Conservation (phyloP, 2,329 filamentous ascomycete genomes). For the Thielaviopsis musarum region DNA sequence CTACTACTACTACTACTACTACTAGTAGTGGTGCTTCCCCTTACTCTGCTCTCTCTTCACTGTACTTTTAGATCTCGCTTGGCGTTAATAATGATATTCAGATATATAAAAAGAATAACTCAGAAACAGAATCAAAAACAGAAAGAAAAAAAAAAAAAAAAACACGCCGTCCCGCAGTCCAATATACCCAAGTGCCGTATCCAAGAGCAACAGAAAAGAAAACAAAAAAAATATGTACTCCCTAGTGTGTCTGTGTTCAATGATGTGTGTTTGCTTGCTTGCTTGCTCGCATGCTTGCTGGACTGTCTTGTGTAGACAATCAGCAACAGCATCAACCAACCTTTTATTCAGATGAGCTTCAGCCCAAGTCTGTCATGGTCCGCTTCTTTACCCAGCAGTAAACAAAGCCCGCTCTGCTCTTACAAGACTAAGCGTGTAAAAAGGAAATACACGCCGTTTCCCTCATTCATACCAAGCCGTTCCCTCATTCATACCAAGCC, state of each 20-base stretch:
- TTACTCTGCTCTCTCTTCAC: too few relatives aligned
- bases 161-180: not conserved
- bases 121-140: not conserved
- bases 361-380: too few relatives aligned
- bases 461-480: too few relatives aligned
- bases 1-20: too few relatives aligned
- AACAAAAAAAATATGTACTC: not conserved
- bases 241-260: not conserved
- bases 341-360: too few relatives aligned
- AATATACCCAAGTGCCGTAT: not conserved
- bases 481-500: too few relatives aligned
- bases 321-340: too few relatives aligned
- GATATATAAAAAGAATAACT: not conserved
- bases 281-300: not conserved
- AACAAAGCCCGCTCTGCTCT: too few relatives aligned
- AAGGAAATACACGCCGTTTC: too few relatives aligned
- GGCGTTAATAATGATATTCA: not conserved
- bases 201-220: not conserved
- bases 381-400: too few relatives aligned
- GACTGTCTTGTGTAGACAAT: not conserved
- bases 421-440: too few relatives aligned
- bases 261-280: not conserved
- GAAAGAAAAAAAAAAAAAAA: not conserved
- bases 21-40: too few relatives aligned
- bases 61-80: not conserved